Evolutionary conservation across 78 protist genomes (phyloP).

Genomic region (Speleostelium caveatum): DNA sequence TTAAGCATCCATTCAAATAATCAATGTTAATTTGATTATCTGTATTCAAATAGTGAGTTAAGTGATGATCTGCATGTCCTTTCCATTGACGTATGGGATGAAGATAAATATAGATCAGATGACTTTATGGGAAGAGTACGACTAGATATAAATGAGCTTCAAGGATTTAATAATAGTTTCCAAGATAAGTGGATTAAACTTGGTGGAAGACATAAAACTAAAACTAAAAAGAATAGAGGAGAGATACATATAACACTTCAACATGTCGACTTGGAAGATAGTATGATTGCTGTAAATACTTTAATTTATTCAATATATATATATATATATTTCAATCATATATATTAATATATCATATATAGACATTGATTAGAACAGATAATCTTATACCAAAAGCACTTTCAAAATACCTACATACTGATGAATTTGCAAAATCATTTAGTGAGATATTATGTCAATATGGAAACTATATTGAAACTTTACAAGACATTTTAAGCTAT

Average conservation of each 20-base stretch:
- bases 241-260: constrained; percentile 3
- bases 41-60: constrained; percentile 5
- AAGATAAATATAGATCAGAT: constrained; percentile 26
- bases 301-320: too few species aligned
- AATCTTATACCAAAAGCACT: neutral
- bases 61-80: neutral
- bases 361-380: neutral
- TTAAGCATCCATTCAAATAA: neutral
- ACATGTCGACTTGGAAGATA: too few species aligned
- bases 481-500: neutral
- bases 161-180: constrained; percentile 7
- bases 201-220: neutral
- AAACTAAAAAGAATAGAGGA: constrained; percentile 26
- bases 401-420: constrained; percentile 13
- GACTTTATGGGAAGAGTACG: constrained; percentile 12
- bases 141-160: constrained; percentile 4
- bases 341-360: too few species aligned
- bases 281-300: too few species aligned
- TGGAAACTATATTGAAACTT: neutral
- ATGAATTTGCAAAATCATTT: constrained; percentile 36
- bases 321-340: too few species aligned
- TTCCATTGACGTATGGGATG: constrained; percentile 21
- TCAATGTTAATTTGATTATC: neutral
- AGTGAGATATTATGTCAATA: neutral
- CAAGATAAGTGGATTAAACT: constrained; percentile 23